Base-by-base conservation (phyloP, 1,284 basidiomycete genomes). In the Apiotrichum siamense region DNA sequence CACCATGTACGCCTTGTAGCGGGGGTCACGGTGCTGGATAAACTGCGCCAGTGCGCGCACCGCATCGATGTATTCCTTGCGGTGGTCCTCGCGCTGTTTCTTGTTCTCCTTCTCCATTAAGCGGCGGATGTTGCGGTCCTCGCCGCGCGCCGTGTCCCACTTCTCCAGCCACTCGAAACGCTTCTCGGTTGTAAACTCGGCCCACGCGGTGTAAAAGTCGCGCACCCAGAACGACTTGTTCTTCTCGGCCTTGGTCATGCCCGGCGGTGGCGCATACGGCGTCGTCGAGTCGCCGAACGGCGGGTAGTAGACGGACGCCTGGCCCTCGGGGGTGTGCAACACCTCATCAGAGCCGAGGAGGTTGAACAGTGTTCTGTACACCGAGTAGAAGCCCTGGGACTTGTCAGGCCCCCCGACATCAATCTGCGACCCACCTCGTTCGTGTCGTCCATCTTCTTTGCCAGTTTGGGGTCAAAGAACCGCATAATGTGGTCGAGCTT, bases 81-180 rank as follows among this genome's bases (percentile, higher is more conserved):
- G 80, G 7, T 87, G 86, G 37, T 88, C 86, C 35, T 96, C 90
- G 15, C 93, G 80, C 9, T 83, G 82, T 62, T 91, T 91, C 73
- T 89, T 91, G 73, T 98, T 98, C 62, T 97, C 96, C 65, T 86
- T 88, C 70, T 98, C 96, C 86, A 98, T 93, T 33, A 91, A 65
- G 57, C 89, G 81, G 63, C 92, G 81, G 39, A 88, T 80, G 38
- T 85, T 81, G 21, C 94, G 80, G 72, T 96, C 92, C 11, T 89
- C 88, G 3, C 91, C 93, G 53, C 93, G 86, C 17, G 81, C 76
- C 2, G 83, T 57, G 66, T 92, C 86, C 83, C 90, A 96, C 62
- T 83, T 80, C 57, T 93, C 90, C 49, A 79, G 79, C 92, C 94
- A 97, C 1, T 80, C 78, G 66, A 99, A 98, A 48, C 87, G 85